These are phyloP conservation scores for Apiospora phragmitis DNA, from an alignment of 2,329 filamentous ascomycete genomes.

Conservation along the genomic window DNA sequence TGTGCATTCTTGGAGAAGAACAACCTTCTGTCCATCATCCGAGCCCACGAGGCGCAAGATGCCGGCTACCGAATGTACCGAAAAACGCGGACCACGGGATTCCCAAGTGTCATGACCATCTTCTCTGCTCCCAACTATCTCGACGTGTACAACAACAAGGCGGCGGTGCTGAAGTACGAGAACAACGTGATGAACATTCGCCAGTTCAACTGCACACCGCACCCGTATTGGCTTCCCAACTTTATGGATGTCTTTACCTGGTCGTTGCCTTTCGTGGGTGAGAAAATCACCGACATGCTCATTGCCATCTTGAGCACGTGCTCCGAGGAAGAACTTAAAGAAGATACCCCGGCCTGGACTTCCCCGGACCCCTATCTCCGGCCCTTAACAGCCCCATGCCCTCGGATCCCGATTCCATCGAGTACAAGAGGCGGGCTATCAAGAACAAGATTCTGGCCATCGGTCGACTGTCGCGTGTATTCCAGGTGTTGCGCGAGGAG, in stretches of 20 bases:
- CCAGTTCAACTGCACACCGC: slow-evolving; percentile 99
- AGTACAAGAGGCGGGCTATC: slow-evolving; percentile 94
- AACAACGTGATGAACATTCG: slow-evolving; percentile 99
- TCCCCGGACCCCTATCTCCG: slow-evolving; percentile 75
- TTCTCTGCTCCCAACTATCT: slow-evolving; percentile 99
- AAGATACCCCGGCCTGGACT: slow-evolving; percentile 74
- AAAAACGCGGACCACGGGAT: slow-evolving; percentile 96
- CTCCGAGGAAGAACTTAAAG: slow-evolving; percentile 97
- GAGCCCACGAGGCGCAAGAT: slow-evolving; percentile 97
- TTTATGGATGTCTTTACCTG: slow-evolving; percentile 99
- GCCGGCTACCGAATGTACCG: slow-evolving; percentile 99
- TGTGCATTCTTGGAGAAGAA: slow-evolving; percentile 99
- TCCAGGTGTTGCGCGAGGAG: slow-evolving; percentile 97
- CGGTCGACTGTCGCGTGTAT: slow-evolving; percentile 92
- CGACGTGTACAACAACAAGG: slow-evolving; percentile 99
- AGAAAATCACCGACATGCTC: slow-evolving; percentile 99
- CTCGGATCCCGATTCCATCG: slow-evolving; percentile 80
- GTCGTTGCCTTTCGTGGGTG: slow-evolving; percentile 96
- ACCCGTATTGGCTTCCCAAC: slow-evolving; percentile 99
- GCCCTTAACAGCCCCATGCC: slow-evolving; percentile 51
- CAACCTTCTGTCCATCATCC: slow-evolving; percentile 94
- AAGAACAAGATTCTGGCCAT: slow-evolving; percentile 99
- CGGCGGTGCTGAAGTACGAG: slow-evolving; percentile 97
- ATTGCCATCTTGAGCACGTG: slow-evolving; percentile 98
- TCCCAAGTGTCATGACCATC: slow-evolving; percentile 99